A percentile compares a stretch with the other conserved stretches of the same genome.
Evolutionary conservation across 257 asterid species (phyloP).

Genomic region (Ballota nigra): DNA sequence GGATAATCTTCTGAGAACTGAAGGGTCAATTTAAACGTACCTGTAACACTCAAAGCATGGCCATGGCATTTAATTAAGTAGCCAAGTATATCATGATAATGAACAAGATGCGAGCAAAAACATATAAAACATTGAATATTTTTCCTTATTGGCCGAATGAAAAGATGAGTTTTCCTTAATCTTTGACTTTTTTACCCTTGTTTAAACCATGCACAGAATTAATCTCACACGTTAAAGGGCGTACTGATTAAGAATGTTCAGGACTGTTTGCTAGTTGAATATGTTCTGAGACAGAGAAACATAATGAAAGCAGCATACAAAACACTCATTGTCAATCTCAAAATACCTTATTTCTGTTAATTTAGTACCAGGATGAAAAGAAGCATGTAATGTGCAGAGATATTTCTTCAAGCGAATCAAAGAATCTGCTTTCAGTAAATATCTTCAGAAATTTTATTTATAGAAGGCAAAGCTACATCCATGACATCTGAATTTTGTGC

Average conservation of each 20-base stretch:
- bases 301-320: not conserved
- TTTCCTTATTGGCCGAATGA: not conserved
- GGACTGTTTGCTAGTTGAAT: not conserved
- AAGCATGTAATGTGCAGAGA: not conserved
- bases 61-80: not conserved
- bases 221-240: not conserved
- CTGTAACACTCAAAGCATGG: slow-evolving; percentile 42
- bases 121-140: not conserved
- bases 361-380: not conserved
- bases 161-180: not conserved
- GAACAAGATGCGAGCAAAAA: slow-evolving; percentile 1
- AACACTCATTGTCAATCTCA: not conserved
- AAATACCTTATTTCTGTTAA: not conserved
- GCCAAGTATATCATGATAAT: not conserved
- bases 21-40: slow-evolving; percentile 90
- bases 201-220: not conserved
- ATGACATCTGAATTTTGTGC: not conserved
- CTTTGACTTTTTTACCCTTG: not conserved
- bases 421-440: not conserved
- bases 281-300: not conserved
- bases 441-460: not conserved
- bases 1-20: slow-evolving; percentile 94
- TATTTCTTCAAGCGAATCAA: not conserved
- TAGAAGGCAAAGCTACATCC: not conserved
- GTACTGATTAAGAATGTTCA: not conserved